Conservation (phyloP, 2,329 filamentous ascomycete genomes). For the Cladosporium sp. region DNA sequence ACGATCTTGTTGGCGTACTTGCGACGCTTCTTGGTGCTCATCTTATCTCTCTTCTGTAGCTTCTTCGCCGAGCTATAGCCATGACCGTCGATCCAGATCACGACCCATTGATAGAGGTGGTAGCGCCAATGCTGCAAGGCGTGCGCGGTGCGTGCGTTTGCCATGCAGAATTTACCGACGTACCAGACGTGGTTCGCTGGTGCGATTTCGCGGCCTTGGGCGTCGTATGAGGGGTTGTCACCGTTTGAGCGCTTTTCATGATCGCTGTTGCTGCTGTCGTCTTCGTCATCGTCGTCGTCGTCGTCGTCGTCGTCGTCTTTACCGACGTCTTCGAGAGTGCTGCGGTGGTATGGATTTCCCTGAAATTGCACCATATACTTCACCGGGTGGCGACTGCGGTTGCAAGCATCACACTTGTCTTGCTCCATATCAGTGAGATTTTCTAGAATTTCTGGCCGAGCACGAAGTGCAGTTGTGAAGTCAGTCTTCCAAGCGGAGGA, state of each 20-base stretch:
- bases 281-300: constrained; percentile 36
- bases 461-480: constrained; percentile 63
- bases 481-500: constrained; percentile 66
- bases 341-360: constrained; percentile 62
- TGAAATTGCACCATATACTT: constrained; percentile 60
- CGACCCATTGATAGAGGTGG: constrained; percentile 68
- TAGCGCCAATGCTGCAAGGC: constrained; percentile 71
- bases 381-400: constrained; percentile 63
- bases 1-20: constrained; percentile 62
- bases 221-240: constrained; percentile 41
- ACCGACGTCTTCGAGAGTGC: constrained; percentile 61
- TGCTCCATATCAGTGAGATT: constrained; percentile 37
- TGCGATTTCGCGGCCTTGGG: constrained; percentile 45
- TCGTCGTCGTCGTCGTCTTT: constrained; percentile 54
- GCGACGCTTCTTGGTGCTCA: constrained; percentile 56
- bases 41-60: constrained; percentile 57
- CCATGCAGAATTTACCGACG: constrained; percentile 55
- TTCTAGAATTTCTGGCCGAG: constrained; percentile 55
- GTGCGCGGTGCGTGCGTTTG: constrained; percentile 66
- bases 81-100: constrained; percentile 55
- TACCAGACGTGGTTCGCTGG: constrained; percentile 46
- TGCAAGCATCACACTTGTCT: constrained; percentile 65
- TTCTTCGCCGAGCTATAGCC: constrained; percentile 56
- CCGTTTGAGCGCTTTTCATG: constrained; percentile 25
- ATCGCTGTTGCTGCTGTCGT: constrained; percentile 34